A percentile compares a stretch with the other conserved stretches of the same genome.
phyloP scores from a whole-genome alignment of 306 rosid genomes.

The Quercus variabilis region DNA sequence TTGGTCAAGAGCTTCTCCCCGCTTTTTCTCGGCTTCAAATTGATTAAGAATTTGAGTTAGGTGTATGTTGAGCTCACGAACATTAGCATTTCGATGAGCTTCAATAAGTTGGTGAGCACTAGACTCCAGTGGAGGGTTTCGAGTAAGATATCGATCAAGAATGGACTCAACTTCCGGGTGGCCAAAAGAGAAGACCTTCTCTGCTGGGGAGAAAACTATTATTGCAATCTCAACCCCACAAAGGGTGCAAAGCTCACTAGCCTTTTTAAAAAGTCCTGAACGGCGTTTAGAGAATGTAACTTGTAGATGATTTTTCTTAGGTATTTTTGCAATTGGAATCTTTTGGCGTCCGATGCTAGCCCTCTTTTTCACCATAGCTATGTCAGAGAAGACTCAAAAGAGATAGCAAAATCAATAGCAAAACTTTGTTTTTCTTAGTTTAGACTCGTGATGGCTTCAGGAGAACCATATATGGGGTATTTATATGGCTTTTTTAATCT shows the following conservation, averaged over 20 bases:
- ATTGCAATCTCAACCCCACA: constrained; percentile 63
- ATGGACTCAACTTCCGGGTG: constrained; percentile 58
- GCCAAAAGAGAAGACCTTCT: constrained; percentile 64
- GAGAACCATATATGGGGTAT: background rate
- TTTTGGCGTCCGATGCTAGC: constrained; percentile 52
- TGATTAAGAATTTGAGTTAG: constrained; percentile 37
- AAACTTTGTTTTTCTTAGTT: background rate
- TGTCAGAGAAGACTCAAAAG: background rate
- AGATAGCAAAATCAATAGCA: background rate
- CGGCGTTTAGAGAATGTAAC: constrained; percentile 72
- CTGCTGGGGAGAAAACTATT: constrained; percentile 60
- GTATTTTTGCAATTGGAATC: constrained; percentile 56
- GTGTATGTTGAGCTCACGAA: constrained; percentile 43
- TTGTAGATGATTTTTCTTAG: constrained; percentile 49
- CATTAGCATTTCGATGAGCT: constrained; percentile 32
- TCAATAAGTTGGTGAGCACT: constrained; percentile 25
- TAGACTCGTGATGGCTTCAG: background rate
- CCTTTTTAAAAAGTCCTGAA: constrained; percentile 67
- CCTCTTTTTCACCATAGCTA: constrained; percentile 40
- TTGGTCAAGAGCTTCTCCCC: constrained; percentile 44
- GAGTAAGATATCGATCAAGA: constrained; percentile 31
- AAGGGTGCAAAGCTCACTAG: constrained; percentile 68
- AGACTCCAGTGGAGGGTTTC: constrained; percentile 18
- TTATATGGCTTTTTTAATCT: background rate
- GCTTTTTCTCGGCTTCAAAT: constrained; percentile 52